Base-by-base conservation (phyloP, 306 rosid genomes). In the Quercus gilva region DNA sequence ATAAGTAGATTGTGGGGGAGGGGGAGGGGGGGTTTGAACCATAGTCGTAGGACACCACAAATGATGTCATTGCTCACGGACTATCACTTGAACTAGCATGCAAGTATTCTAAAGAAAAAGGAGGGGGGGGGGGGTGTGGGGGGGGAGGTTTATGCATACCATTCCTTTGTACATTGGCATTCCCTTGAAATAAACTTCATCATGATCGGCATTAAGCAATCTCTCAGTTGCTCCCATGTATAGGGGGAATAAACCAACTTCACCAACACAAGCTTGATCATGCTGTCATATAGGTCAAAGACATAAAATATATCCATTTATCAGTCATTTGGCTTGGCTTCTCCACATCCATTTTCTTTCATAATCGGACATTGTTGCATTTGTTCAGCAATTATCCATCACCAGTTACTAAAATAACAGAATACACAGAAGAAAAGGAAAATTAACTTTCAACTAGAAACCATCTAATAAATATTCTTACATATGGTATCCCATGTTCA, bases 161-260 rank as follows among this genome's bases (percentile, higher is more conserved):
- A 83, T 86, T 84, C 94, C 97, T 29, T 80, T 86, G 87, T 84
- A 88, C 26, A 55, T 14, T 65, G 97, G 97, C 98, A 94, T 94
- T 81, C 93, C 98, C 89, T 83, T 82, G 69, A 78, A 94, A 86
- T 92, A 94, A 60, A 92, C 91, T 75, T 92, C 74, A 15, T 89
- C 89, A 56, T 92, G 94, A 83, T 90, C 86, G 41, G 92, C 93
- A 61, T 94, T 92, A 69, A 90, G 90, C 84, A 92, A 78, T 79
- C 88, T 84, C 75, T 87, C 86, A 73, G 97, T 88, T 69, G 96
- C 91, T 79, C 96, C 98, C 55, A 92, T 69, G 78, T 83, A 82
- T 9, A 74, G 56, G 33, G 96, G 88, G 76, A 91, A 86, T 45
- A 92, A 74, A 20, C 93, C 97, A 79, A 89, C 88, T 79, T 94